phyloP scores from a whole-genome alignment of 768 basidiomycete species.

The Hygrophorus pudorinus region DNA sequence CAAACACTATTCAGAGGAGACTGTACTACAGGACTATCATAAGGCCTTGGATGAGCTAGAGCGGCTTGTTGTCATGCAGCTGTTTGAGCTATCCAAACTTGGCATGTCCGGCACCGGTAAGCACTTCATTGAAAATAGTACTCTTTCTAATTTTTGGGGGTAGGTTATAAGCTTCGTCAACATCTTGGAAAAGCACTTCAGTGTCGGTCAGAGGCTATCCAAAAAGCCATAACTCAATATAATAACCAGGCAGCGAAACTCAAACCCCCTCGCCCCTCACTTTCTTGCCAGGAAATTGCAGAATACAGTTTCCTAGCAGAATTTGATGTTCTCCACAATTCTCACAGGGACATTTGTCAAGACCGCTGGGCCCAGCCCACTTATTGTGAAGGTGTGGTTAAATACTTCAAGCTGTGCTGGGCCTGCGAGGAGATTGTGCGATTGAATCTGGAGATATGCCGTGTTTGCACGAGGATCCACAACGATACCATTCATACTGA shows the following conservation, averaged over 20 bases:
- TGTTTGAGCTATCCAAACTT: slow-evolving; percentile 4
- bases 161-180: slow-evolving; percentile 10
- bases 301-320: slow-evolving; percentile 17
- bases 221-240: slow-evolving; percentile 19
- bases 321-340: slow-evolving; percentile 22
- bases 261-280: slow-evolving; percentile 9
- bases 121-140: slow-evolving; percentile 8
- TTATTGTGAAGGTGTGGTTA: slow-evolving; percentile 16
- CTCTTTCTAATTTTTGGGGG: too few relatives aligned
- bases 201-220: slow-evolving; percentile 21
- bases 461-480: slow-evolving; percentile 16
- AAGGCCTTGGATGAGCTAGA: neutral
- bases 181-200: slow-evolving; percentile 25
- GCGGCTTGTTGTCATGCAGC: neutral
- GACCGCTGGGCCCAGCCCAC: slow-evolving; percentile 19
- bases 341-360: slow-evolving; percentile 17
- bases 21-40: neutral
- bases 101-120: neutral
- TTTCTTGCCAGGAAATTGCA: slow-evolving; percentile 14
- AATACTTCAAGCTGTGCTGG: slow-evolving; percentile 17
- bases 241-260: slow-evolving; percentile 18
- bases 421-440: slow-evolving; percentile 22
- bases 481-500: slow-evolving; percentile 10
- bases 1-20: neutral
- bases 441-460: slow-evolving; percentile 22